phyloP scores from a whole-genome alignment of 257 asterid species.

The Coffea canephora region DNA sequence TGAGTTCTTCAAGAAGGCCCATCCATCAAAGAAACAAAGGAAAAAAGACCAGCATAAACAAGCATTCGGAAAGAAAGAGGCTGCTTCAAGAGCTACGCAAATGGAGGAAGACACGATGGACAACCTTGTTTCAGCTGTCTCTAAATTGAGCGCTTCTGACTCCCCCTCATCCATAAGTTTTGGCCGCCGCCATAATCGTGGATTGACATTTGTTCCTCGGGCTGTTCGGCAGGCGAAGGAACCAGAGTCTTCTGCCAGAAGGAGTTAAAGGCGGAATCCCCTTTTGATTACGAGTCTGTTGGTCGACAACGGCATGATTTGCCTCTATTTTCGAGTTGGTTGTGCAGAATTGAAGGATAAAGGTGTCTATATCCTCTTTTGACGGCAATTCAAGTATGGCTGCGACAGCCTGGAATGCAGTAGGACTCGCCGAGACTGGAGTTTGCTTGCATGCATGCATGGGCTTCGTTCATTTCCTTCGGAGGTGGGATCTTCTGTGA shows the following conservation, averaged over 20 bases:
- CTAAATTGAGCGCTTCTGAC: slow-evolving; percentile 74
- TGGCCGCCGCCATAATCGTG: slow-evolving; percentile 71
- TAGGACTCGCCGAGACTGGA: too few relatives aligned
- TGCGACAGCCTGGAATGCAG: too few relatives aligned
- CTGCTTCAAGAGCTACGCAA: slow-evolving; percentile 57
- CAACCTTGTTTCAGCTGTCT: slow-evolving; percentile 74
- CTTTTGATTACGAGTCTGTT: neutral
- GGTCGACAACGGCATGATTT: too few relatives aligned
- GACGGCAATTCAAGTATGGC: too few relatives aligned
- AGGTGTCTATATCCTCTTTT: too few relatives aligned
- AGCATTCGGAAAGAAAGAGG: slow-evolving; percentile 32
- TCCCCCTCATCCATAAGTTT: slow-evolving; percentile 81
- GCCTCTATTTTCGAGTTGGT: too few relatives aligned
- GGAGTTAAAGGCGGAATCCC: slow-evolving; percentile 10
- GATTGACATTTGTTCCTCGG: slow-evolving; percentile 69
- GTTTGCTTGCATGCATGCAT: too few relatives aligned
- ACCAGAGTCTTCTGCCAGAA: slow-evolving; percentile 29
- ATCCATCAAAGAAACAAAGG: slow-evolving; percentile 82
- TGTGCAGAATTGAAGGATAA: too few relatives aligned
- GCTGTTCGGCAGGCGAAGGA: slow-evolving; percentile 52
- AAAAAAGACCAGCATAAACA: slow-evolving; percentile 46
- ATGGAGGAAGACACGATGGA: slow-evolving; percentile 71
- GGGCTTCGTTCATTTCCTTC: too few relatives aligned
- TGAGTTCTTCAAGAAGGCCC: slow-evolving; percentile 79
- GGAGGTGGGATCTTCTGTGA: too few relatives aligned